These are phyloP conservation scores for Erythrophleum fordii DNA, from an alignment of 306 rosid species.

Conservation along the genomic window DNA sequence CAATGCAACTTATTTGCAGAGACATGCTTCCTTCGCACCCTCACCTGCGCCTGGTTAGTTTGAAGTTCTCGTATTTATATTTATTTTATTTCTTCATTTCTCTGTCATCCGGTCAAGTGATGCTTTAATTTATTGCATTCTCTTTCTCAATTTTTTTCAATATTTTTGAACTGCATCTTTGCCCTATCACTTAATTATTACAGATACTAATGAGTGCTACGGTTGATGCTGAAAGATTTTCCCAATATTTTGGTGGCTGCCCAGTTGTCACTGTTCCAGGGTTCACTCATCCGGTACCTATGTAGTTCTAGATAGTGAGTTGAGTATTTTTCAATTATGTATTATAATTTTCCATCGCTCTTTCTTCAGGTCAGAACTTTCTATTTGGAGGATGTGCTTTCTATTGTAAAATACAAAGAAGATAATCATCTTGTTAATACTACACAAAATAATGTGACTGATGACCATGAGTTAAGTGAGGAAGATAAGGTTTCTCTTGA, in stretches of 20 bases:
- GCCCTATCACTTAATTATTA: conserved; percentile 14
- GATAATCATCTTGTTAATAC: conserved; percentile 62
- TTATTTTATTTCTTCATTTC: conserved; percentile 28
- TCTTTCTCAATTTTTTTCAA: conserved; percentile 17
- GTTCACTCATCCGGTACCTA: conserved; percentile 85
- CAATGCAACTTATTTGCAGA: conserved; percentile 62
- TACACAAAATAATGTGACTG: conserved; percentile 37
- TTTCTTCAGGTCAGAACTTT: conserved; percentile 74
- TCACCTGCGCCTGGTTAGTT: conserved; percentile 83
- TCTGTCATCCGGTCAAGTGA: conserved; percentile 9
- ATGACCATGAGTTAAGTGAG: conserved; percentile 54
- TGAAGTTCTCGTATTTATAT: conserved; percentile 30
- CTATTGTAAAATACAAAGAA: conserved; percentile 57
- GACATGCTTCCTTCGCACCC: conserved; percentile 83
- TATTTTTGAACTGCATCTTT: conserved; percentile 14
- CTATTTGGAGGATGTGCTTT: conserved; percentile 91
- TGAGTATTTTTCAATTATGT: conserved; percentile 25
- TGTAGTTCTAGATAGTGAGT: conserved; percentile 34
- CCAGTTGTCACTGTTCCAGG: conserved; percentile 90
- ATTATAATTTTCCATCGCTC: conserved; percentile 12
- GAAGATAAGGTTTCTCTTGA: conserved; percentile 74
- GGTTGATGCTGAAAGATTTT: conserved; percentile 79
- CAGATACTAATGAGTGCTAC: conserved; percentile 99
- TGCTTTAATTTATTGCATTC: conserved; percentile 22
- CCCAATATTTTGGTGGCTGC: conserved; percentile 93